Conservation (phyloP, 225 moss, liverwort and hornwort genomes). For the Bryum argenteum region DNA sequence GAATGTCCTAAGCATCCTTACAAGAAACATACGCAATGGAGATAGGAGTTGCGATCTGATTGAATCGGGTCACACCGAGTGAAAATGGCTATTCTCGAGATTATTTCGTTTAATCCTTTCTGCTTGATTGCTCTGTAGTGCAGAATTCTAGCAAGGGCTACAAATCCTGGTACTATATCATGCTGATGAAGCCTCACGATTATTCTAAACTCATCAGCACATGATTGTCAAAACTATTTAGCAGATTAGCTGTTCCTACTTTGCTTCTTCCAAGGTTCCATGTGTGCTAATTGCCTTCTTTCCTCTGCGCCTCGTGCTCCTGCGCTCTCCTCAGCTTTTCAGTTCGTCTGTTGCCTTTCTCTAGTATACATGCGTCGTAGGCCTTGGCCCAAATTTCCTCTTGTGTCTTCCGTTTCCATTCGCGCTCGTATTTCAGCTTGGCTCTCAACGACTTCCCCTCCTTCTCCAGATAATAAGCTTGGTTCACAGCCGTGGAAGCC, state of each 20-base stretch:
- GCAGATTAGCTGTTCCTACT: too few species aligned
- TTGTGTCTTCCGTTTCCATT: conserved; percentile 20
- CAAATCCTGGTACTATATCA: background rate
- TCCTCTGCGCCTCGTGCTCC: background rate
- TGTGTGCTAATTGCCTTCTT: background rate
- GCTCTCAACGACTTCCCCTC: conserved; percentile 31
- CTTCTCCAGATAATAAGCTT: background rate
- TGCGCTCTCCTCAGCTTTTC: conserved; percentile 11
- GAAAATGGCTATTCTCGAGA: background rate
- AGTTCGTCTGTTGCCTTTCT: background rate
- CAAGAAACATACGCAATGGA: background rate
- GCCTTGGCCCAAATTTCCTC: conserved; percentile 34
- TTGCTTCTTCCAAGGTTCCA: too few species aligned
- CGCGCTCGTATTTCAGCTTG: conserved; percentile 28
- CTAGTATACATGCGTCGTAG: conserved; percentile 12
- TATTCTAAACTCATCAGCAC: background rate
- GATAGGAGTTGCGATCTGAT: background rate
- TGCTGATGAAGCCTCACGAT: background rate
- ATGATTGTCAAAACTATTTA: background rate
- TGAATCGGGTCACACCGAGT: background rate
- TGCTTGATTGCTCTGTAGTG: background rate
- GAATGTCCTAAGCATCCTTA: too few species aligned
- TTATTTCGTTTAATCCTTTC: background rate
- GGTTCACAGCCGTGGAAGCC: background rate
- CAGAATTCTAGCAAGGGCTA: background rate